These are phyloP conservation scores for Sclerotinia trifoliorum DNA, from an alignment of 2,329 filamentous ascomycete species.

Conservation along the genomic window DNA sequence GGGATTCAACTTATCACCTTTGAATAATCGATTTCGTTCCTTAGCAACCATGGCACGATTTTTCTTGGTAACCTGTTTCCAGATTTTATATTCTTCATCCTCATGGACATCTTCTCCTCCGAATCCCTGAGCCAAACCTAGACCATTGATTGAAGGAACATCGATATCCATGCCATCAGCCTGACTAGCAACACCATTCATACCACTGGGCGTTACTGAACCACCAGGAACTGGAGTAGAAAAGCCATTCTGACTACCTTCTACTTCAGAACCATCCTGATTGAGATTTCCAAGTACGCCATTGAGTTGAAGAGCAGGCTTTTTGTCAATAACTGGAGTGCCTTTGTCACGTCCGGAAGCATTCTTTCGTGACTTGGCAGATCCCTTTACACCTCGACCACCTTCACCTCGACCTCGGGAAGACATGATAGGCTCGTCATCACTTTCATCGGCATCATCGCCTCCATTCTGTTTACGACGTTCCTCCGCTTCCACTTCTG, in stretches of 20 bases:
- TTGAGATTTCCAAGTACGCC: constrained; percentile 58
- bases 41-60: constrained; percentile 84
- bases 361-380: constrained; percentile 67
- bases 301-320: constrained; percentile 68
- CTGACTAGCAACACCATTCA: constrained; percentile 72
- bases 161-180: constrained; percentile 86
- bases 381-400: constrained; percentile 54
- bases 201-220: constrained; percentile 71
- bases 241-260: constrained; percentile 80
- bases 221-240: constrained; percentile 75
- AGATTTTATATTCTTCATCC: constrained; percentile 94
- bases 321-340: constrained; percentile 73
- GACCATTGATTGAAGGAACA: constrained; percentile 65
- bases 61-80: constrained; percentile 99
- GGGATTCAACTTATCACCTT: constrained; percentile 75
- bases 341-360: constrained; percentile 72
- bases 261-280: constrained; percentile 75
- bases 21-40: constrained; percentile 82
- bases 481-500: constrained; percentile 88
- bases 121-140: constrained; percentile 62
- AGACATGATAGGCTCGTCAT: constrained; percentile 98
- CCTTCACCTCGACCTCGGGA: constrained; percentile 88
- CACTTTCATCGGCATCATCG: constrained; percentile 86
- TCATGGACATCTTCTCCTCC: constrained; percentile 75
- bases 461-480: constrained; percentile 83